phyloP scores from a whole-genome alignment of 495 filamentous ascomycete genomes.

The Tricharina praecox region DNA sequence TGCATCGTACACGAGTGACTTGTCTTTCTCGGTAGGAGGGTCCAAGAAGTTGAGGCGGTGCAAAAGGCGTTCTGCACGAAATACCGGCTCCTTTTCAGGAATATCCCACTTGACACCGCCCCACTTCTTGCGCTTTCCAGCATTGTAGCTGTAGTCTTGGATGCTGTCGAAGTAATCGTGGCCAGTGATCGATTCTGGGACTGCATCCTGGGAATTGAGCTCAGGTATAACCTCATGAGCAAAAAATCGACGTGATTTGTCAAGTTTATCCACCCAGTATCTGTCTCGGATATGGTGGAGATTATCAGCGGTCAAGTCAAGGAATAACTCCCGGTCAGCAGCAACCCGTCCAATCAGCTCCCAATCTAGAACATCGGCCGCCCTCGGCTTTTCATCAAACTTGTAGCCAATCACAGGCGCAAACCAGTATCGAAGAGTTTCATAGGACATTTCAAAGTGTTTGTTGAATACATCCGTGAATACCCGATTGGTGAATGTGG shows the following conservation, averaged over 20 bases:
- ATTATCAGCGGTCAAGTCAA: constrained; percentile 34
- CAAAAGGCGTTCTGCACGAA: constrained; percentile 52
- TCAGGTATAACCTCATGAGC: constrained; percentile 27
- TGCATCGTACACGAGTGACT: constrained; percentile 25
- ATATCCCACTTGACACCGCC: constrained; percentile 19
- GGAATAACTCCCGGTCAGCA: constrained; percentile 31
- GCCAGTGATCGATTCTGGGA: constrained; percentile 36
- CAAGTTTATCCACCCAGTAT: constrained; percentile 57
- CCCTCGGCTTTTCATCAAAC: constrained; percentile 14
- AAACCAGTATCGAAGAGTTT: constrained; percentile 71
- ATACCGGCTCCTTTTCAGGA: constrained; percentile 47
- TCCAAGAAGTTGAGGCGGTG: constrained; percentile 73
- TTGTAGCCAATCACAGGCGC: constrained; percentile 37
- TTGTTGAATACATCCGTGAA: constrained; percentile 89
- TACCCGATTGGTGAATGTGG: constrained; percentile 51
- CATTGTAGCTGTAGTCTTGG: constrained; percentile 40
- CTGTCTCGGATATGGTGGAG: constrained; percentile 41
- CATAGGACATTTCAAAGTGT: constrained; percentile 43
- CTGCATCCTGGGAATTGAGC: constrained; percentile 35
- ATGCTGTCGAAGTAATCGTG: constrained; percentile 42
- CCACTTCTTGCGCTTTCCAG: constrained; percentile 16
- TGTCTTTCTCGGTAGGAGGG: constrained; percentile 37
- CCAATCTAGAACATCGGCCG: constrained; percentile 48
- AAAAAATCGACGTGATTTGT: constrained; percentile 48
- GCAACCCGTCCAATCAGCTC: constrained; percentile 37